Percentiles rank a stretch among this genome's conserved stretches.
Conservation (phyloP, 176 grass and related monocot genomes). For the Carex cristatella region DNA sequence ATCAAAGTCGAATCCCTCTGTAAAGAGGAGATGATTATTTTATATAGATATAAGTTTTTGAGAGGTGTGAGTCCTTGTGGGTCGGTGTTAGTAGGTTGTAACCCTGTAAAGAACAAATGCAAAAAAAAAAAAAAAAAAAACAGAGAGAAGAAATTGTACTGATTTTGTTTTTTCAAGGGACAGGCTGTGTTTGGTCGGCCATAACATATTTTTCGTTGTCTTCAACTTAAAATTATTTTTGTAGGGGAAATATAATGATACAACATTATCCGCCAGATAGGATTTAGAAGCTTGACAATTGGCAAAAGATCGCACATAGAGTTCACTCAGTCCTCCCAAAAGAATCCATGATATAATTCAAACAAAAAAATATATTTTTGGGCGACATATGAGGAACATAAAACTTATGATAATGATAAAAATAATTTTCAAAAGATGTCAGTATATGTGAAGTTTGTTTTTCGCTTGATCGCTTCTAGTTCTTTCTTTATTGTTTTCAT, state of each 20-base stretch:
- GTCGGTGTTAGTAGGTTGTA: constrained; percentile 24
- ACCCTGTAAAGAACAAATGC: constrained; percentile 9
- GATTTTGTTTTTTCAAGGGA: neutral
- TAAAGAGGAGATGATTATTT: constrained; percentile 12
- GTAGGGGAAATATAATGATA: neutral
- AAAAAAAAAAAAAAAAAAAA: neutral
- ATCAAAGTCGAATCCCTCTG: constrained; percentile 12
- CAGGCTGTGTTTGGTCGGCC: neutral
- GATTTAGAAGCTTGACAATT: neutral
- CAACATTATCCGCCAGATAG: neutral
- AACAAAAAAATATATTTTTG: neutral
- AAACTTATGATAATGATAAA: no score
- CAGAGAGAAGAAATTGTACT: neutral
- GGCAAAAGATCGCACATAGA: no score
- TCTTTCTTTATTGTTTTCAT: no score
- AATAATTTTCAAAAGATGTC: no score
- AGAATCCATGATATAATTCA: neutral
- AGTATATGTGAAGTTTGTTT: no score
- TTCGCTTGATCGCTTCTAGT: no score
- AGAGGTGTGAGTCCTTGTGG: constrained; percentile 13
- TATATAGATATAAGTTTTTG: constrained; percentile 5
- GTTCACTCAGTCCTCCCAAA: neutral
- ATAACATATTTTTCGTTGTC: neutral
- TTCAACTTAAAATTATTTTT: neutral
- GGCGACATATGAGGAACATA: neutral